phyloP scores from a whole-genome alignment of 2,329 filamentous ascomycete species.

The Hirsutella thompsonii region DNA sequence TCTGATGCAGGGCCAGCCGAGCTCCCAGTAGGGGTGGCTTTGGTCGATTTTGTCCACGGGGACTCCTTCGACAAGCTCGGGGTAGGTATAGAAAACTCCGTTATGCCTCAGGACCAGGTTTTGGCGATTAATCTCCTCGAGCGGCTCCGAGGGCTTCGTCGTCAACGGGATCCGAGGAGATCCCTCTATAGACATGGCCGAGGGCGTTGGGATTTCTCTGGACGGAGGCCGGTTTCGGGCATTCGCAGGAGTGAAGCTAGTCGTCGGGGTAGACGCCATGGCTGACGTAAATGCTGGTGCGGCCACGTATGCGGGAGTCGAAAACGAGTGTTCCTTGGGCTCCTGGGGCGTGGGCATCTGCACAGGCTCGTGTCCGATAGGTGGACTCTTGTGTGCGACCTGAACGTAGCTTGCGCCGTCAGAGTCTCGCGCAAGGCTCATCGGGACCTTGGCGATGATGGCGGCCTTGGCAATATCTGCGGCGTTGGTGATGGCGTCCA shows the following conservation, averaged over 20 bases:
- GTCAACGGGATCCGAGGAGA: constrained; percentile 13
- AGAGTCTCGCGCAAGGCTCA: background rate
- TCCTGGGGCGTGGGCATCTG: constrained; percentile 15
- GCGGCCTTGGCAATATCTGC: constrained; percentile 2
- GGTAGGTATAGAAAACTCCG: constrained; percentile 34
- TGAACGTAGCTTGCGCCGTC: constrained; percentile 1
- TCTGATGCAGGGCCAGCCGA: constrained; percentile 34
- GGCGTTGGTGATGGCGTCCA: constrained; percentile 2
- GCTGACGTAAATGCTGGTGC: background rate
- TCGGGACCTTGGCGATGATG: background rate
- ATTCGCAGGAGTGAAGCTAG: constrained; percentile 20
- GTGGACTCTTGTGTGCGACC: constrained; percentile 5
- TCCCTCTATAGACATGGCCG: constrained; percentile 11
- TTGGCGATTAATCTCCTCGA: constrained; percentile 28
- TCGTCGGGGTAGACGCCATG: background rate
- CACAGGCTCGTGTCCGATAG: constrained; percentile 9
- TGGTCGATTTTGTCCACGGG: constrained; percentile 37
- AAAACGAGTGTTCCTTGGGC: constrained; percentile 7
- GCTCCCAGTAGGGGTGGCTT: constrained; percentile 42
- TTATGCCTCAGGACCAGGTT: constrained; percentile 34
- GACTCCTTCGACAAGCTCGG: constrained; percentile 38
- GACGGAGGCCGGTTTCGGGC: constrained; percentile 14
- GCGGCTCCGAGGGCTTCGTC: constrained; percentile 3
- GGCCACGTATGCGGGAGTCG: background rate
- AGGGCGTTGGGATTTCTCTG: constrained; percentile 15